Percentiles rank a stretch among this genome's conserved stretches.
phyloP scores from a whole-genome alignment of 805 yeast genomes.

The Starmerella bacillaris region DNA sequence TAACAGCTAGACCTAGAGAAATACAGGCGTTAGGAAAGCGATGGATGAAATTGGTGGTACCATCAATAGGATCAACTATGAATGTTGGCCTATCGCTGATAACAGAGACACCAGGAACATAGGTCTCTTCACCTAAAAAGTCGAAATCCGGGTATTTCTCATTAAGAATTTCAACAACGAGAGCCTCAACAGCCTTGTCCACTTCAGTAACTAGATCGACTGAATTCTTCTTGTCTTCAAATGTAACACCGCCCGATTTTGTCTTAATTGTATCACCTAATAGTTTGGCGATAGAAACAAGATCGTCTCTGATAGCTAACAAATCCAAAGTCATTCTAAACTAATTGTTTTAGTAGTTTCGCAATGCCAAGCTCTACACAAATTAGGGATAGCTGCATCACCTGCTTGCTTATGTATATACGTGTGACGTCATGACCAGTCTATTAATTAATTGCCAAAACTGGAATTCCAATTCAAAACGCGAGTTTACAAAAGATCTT shows the following conservation, averaged over 20 bases:
- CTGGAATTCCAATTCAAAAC: too few relatives aligned
- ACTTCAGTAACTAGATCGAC: slow-evolving; percentile 47
- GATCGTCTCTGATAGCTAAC: slow-evolving; percentile 23
- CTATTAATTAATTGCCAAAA: too few relatives aligned
- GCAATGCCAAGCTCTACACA: too few relatives aligned
- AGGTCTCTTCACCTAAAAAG: slow-evolving; percentile 48
- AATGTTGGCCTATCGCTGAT: slow-evolving; percentile 40
- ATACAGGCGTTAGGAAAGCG: slow-evolving; percentile 45
- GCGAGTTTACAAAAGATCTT: too few relatives aligned
- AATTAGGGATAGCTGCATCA: too few relatives aligned
- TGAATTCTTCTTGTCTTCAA: slow-evolving; percentile 40
- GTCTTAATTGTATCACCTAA: slow-evolving; percentile 35
- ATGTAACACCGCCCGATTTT: slow-evolving; percentile 31
- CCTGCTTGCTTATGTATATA: too few relatives aligned
- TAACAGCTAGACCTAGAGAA: slow-evolving; percentile 38
- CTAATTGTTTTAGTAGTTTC: too few relatives aligned
- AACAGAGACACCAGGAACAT: slow-evolving; percentile 30
- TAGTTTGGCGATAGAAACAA: slow-evolving; percentile 27
- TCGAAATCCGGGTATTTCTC: slow-evolving; percentile 30
- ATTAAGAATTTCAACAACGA: slow-evolving; percentile 23
- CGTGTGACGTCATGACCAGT: too few relatives aligned
- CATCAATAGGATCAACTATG: slow-evolving; percentile 48
- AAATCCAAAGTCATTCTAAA: slow-evolving; percentile 20
- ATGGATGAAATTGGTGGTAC: slow-evolving; percentile 49
- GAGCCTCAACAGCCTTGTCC: slow-evolving; percentile 37